These are phyloP conservation scores for Maudiozyma barnettii DNA, from an alignment of 805 yeast genomes.

Conservation along the genomic window DNA sequence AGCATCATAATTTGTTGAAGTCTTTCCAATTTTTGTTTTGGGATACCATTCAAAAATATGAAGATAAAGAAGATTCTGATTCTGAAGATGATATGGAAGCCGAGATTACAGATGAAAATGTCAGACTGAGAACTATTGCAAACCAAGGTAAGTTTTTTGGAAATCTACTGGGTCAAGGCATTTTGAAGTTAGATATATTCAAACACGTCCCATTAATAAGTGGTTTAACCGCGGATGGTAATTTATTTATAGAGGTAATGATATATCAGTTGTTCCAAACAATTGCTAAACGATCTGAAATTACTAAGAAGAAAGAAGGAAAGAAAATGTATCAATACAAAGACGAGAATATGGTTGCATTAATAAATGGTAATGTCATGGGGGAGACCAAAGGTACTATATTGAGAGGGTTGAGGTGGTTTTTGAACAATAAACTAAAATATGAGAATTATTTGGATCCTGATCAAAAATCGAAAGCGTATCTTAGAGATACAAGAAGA, in stretches of 20 bases:
- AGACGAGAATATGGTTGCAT: conserved; percentile 22
- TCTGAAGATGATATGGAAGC: conserved; percentile 24
- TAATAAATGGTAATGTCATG: conserved; percentile 15
- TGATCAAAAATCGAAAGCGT: conserved; percentile 12
- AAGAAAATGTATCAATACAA: conserved; percentile 21
- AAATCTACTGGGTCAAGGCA: conserved; percentile 58
- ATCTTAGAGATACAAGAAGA: conserved; percentile 25
- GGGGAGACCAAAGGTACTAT: conserved; percentile 21
- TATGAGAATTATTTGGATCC: conserved; percentile 17
- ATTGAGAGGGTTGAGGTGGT: conserved; percentile 29
- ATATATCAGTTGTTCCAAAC: conserved; percentile 58
- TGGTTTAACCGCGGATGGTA: conserved; percentile 48
- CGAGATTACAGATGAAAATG: conserved; percentile 42
- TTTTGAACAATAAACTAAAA: conserved; percentile 20
- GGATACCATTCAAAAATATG: conserved; percentile 73
- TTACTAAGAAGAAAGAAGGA: conserved; percentile 28
- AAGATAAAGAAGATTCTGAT: conserved; percentile 38
- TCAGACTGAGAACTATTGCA: conserved; percentile 47
- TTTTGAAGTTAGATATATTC: conserved; percentile 62
- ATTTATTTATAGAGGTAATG: conserved; percentile 63
- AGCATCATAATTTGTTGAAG: conserved; percentile 61
- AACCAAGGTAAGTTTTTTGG: conserved; percentile 82
- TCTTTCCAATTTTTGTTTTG: conserved; percentile 83
- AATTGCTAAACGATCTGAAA: conserved; percentile 54
- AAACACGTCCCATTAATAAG: conserved; percentile 67